Percentiles rank a stretch among this genome's conserved stretches.
Conservation (phyloP, 2,329 filamentous ascomycete species). For the Pseudogymnoascus sp. region DNA sequence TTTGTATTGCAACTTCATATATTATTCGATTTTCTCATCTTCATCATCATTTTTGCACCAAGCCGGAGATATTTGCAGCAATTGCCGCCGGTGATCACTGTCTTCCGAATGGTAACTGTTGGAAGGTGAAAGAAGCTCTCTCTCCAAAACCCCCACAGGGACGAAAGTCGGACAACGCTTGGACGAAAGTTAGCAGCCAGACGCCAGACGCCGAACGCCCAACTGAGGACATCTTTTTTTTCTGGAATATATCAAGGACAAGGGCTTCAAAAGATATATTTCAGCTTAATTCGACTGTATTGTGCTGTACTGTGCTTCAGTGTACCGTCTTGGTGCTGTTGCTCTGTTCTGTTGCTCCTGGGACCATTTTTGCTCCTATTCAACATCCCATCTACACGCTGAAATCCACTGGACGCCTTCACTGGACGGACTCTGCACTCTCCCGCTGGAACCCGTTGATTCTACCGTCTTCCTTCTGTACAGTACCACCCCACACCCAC, state of each 20-base stretch:
- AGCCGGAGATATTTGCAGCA: neutral
- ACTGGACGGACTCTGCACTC: slow-evolving; percentile 6
- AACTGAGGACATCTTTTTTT: neutral
- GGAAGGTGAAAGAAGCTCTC: slow-evolving; percentile 8
- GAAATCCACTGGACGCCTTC: neutral
- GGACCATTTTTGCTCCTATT: neutral
- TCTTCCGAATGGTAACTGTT: neutral
- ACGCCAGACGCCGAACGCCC: neutral
- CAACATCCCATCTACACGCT: neutral
- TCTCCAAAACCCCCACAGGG: neutral
- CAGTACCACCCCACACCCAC: slow-evolving; percentile 4
- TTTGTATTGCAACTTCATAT: neutral
- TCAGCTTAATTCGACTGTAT: neutral
- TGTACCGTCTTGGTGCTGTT: neutral
- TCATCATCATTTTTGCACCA: neutral
- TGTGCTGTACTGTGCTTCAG: neutral
- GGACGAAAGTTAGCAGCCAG: neutral
- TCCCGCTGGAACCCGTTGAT: slow-evolving; percentile 6
- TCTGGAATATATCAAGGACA: neutral
- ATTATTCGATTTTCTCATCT: neutral
- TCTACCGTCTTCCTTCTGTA: slow-evolving; percentile 7
- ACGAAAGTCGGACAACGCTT: slow-evolving; percentile 1
- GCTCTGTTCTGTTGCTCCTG: neutral
- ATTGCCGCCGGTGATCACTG: neutral
- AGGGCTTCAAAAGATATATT: neutral